These are phyloP conservation scores for Fraxinus velutina DNA, from an alignment of 305 asterid species.

Conservation along the genomic window DNA sequence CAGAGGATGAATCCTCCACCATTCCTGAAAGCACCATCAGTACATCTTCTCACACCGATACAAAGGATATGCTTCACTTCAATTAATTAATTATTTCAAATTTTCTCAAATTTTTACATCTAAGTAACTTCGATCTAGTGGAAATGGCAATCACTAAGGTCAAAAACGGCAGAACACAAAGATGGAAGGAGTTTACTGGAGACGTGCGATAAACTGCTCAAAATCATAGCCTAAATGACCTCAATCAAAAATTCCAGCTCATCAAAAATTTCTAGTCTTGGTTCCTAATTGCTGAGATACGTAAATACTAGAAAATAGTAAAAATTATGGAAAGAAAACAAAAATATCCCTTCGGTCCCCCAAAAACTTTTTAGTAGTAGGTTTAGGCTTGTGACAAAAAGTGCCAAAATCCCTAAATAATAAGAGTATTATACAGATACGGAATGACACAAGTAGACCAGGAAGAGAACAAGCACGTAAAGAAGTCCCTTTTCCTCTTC, in stretches of 20 bases:
- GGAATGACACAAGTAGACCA: neutral
- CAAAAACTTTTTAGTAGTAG: neutral
- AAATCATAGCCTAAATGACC: conserved; percentile 45
- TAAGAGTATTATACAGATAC: neutral
- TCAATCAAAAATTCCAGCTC: neutral
- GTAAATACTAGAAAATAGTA: neutral
- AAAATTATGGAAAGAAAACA: neutral
- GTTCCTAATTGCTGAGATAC: neutral
- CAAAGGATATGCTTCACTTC: neutral
- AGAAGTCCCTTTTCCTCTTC: neutral
- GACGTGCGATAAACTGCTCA: conserved; percentile 47
- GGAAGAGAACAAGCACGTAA: neutral
- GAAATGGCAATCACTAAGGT: conserved; percentile 22
- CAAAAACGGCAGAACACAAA: conserved; percentile 33
- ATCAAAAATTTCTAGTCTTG: neutral
- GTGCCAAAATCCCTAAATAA: neutral
- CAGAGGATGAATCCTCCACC: conserved; percentile 2
- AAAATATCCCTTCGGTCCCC: neutral
- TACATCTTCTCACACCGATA: conserved; percentile 3
- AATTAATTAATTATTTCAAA: neutral
- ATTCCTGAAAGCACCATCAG: neutral
- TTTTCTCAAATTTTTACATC: neutral
- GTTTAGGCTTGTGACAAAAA: neutral
- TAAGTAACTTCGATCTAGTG: neutral
- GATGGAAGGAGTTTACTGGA: conserved; percentile 41